Conservation (phyloP, 2,329 filamentous ascomycete genomes). For the Claviceps humidiphila region DNA sequence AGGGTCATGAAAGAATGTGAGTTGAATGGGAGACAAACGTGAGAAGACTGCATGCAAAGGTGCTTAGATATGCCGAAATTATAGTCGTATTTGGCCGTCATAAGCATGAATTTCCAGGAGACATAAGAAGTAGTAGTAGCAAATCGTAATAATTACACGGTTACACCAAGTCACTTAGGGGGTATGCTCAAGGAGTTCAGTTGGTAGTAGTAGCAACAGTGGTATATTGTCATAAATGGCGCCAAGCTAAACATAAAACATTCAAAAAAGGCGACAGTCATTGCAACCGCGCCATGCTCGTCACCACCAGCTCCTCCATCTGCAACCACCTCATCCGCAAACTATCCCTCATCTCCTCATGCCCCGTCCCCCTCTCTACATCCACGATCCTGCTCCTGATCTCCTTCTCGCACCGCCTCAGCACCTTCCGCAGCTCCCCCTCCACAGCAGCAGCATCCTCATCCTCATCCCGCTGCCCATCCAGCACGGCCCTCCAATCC, state of each 20-base stretch:
- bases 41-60: too few relatives aligned
- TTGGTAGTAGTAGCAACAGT: too few relatives aligned
- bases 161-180: too few relatives aligned
- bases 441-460: constrained; percentile 27
- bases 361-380: constrained; percentile 16
- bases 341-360: constrained; percentile 13
- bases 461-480: constrained; percentile 32
- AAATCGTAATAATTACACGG: too few relatives aligned
- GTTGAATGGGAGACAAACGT: too few relatives aligned
- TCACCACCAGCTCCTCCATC: constrained; percentile 13
- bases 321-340: constrained; percentile 14
- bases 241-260: too few relatives aligned
- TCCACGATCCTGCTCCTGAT: constrained; percentile 18
- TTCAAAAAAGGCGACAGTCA: not conserved
- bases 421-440: constrained; percentile 21
- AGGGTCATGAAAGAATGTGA: not conserved
- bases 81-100: too few relatives aligned
- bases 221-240: too few relatives aligned
- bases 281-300: constrained; percentile 8
- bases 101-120: too few relatives aligned
- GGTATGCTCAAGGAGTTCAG: too few relatives aligned
- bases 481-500: constrained; percentile 32
- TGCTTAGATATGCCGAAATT: too few relatives aligned
- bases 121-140: too few relatives aligned
- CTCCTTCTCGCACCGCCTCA: constrained; percentile 23